Conservation (phyloP, 306 rosid genomes). For the Cucumis cinereus region DNA sequence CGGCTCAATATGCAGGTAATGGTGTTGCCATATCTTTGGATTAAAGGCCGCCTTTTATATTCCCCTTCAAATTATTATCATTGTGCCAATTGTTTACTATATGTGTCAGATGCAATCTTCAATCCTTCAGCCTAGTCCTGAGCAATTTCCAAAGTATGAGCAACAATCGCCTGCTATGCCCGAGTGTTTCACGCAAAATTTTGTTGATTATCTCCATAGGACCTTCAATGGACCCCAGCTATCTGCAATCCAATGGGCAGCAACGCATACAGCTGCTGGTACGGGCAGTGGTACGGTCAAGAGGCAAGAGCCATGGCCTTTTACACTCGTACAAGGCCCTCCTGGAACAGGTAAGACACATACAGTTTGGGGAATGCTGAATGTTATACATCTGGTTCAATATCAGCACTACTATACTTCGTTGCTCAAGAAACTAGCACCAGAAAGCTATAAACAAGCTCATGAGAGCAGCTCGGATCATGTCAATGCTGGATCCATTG, state of each 20-base stretch:
- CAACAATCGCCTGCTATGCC: constrained; percentile 93
- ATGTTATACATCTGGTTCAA: constrained; percentile 96
- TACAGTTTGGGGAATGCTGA: constrained; percentile 99
- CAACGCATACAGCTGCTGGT: constrained; percentile 97
- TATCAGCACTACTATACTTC: constrained; percentile 96
- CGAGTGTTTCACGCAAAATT: constrained; percentile 84
- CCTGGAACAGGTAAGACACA: constrained; percentile 99
- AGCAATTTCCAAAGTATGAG: constrained; percentile 93
- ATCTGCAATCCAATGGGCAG: constrained; percentile 97
- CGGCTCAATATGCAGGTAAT: constrained; percentile 85
- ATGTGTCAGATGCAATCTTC: constrained; percentile 85
- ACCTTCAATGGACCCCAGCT: constrained; percentile 92
- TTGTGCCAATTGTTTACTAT: constrained; percentile 6
- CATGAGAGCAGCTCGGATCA: constrained; percentile 62
- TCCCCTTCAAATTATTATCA: not conserved
- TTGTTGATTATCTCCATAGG: constrained; percentile 70
- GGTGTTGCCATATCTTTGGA: not conserved
- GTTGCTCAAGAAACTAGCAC: constrained; percentile 90
- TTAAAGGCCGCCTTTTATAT: not conserved
- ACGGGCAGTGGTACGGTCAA: constrained; percentile 66
- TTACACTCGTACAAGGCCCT: constrained; percentile 98
- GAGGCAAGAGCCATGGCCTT: constrained; percentile 99
- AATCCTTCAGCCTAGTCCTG: constrained; percentile 91
- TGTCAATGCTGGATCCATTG: constrained; percentile 69
- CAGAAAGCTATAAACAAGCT: constrained; percentile 95